Base-by-base conservation (phyloP, 345 rosid genomes). In the Rhizophora apiculata region DNA sequence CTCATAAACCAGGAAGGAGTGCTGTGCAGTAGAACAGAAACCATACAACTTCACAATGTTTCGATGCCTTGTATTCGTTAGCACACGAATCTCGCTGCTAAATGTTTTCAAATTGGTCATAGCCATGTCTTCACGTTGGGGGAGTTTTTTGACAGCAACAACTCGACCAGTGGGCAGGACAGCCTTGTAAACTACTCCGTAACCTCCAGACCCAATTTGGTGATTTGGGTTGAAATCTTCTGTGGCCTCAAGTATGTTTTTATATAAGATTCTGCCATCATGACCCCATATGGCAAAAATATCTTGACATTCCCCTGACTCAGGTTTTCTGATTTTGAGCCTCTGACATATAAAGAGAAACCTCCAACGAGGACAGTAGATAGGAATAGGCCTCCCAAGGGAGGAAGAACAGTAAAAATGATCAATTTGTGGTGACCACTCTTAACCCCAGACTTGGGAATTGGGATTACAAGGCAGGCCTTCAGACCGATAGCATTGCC, bases 81-180 rank as follows among this genome's bases (percentile, higher is more conserved):
- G 21, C 57, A 48, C 65, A 68, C 13, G 7, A 29, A 68, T 68
- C 65, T 68, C 72, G 15, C 16, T 31, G 15, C 0, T 31, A 48
- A 68, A 68, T 39, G 55, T 15, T 68, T 68, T 68, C 6, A 27
- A 26, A 46, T 59, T 29, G 20, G 70, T 36, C 6, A 39, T n/a
- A 0, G 22, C 71, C 20, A 16, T 63, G 60, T 59, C 11, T 43
- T 59, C 63, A n/a, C n/a, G 39, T 21, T 6, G 63, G 49, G 9
- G 72, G 48, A 68, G 72, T 29, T 58, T 58, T 20, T 68, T 68
- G 29, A 68, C 72, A 22, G 72, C 72, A 68, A 68, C 64, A 6
- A 59, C 64, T 46, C 30, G 29, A 20, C 48, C 72, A 4, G 57
- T 48, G 19, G 72, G 58, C 39, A 68, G 26, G n/a, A 43, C 48